phyloP scores from a whole-genome alignment of 164 flowering plant genomes.

The Vitis cinerea region DNA sequence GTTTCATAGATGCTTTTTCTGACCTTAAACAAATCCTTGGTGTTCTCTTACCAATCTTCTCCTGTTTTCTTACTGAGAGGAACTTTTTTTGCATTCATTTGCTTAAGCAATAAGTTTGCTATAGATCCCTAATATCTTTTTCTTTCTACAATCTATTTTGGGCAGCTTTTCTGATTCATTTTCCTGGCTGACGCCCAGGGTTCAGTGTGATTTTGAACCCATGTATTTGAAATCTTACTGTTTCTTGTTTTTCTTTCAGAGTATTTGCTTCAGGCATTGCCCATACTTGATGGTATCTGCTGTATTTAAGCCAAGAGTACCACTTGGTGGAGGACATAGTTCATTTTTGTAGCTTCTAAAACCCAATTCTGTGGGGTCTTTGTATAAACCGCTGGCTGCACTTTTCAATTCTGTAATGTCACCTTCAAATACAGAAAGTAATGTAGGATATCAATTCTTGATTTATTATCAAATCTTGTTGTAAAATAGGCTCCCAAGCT shows the following conservation, averaged over 20 bases:
- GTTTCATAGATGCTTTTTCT: too few species aligned
- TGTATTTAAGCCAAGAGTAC: constrained; percentile 72
- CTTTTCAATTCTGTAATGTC: too few species aligned
- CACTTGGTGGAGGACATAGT: constrained; percentile 82
- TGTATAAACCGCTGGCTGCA: not conserved
- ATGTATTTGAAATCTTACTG: constrained; percentile 8
- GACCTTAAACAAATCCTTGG: too few species aligned
- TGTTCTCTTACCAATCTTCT: too few species aligned
- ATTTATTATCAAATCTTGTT: too few species aligned
- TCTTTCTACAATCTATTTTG: not conserved
- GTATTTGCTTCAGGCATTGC: constrained; percentile 61
- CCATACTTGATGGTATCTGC: constrained; percentile 57
- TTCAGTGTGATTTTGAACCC: not conserved
- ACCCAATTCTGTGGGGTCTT: not conserved
- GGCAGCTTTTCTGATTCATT: too few species aligned
- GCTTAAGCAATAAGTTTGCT: not conserved
- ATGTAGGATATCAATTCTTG: not conserved
- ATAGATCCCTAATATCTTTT: not conserved
- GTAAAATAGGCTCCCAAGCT: too few species aligned
- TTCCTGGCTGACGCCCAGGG: not conserved
- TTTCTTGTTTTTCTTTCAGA: constrained; percentile 38
- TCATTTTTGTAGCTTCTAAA: constrained; percentile 44
- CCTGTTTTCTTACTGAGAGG: too few species aligned
- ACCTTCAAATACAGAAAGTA: not conserved
- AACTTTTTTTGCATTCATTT: too few species aligned